Percentiles rank a stretch among this genome's conserved stretches.
These are phyloP conservation scores for Didymella glomerata DNA, from an alignment of 2,329 filamentous ascomycete species.

Conservation along the genomic window DNA sequence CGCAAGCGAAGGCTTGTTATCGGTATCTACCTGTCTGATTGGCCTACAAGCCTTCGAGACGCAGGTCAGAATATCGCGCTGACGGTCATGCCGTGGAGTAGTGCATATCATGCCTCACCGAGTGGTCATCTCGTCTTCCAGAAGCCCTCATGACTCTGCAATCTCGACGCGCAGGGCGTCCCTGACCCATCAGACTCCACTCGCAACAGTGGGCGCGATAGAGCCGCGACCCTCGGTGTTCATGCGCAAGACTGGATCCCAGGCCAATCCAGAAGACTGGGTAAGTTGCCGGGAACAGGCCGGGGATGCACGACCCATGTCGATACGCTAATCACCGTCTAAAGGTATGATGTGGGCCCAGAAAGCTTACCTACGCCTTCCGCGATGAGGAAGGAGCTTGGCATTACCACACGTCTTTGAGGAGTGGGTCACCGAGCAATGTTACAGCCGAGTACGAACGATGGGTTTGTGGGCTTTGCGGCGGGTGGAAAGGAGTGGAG, in stretches of 20 bases:
- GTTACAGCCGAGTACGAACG: conserved; percentile 14
- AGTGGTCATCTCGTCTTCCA: conserved; percentile 1
- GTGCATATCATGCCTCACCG: background rate
- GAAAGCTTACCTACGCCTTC: conserved; percentile 21
- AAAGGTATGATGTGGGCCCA: conserved; percentile 12
- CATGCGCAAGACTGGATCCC: conserved; percentile 10
- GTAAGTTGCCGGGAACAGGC: conserved; percentile 1
- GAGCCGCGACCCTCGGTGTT: conserved; percentile 2
- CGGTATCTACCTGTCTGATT: background rate
- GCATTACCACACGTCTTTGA: conserved; percentile 17
- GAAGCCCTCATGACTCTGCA: conserved; percentile 4
- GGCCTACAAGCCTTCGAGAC: background rate
- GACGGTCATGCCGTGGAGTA: background rate
- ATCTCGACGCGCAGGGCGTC: conserved; percentile 13
- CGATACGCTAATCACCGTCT: background rate
- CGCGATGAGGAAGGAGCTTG: conserved; percentile 18
- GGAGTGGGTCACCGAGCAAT: conserved; percentile 2
- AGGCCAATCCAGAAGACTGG: conserved; percentile 9
- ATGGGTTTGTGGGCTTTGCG: background rate
- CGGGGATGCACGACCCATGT: conserved; percentile 3
- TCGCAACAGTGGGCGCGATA: background rate
- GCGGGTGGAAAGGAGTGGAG: conserved; percentile 11
- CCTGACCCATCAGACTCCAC: background rate
- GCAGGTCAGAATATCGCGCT: background rate
- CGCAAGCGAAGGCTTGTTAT: conserved; percentile 20